Conservation (phyloP, 257 asterid genomes). For the Solanum okadae region DNA sequence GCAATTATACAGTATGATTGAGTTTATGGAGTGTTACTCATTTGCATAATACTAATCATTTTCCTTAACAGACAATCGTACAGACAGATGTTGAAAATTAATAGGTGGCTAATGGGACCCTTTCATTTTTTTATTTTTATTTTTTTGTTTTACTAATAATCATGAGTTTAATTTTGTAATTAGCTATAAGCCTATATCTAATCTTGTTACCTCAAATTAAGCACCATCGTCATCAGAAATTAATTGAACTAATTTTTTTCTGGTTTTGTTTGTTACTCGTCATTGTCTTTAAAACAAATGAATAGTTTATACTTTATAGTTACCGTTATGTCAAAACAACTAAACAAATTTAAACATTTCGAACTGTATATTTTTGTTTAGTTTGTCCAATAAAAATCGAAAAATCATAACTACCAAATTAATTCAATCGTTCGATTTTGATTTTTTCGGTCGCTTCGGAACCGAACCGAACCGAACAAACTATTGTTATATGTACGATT, state of each 20-base stretch:
- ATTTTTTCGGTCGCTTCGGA: not conserved
- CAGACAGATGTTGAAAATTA: not conserved
- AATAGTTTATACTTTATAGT: not conserved
- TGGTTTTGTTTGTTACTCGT: constrained; percentile 1
- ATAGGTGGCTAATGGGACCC: not conserved
- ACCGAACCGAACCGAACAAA: not conserved
- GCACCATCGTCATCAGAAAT: not conserved
- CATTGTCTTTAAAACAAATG: constrained; percentile 7
- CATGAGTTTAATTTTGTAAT: not conserved
- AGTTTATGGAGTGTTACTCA: not conserved
- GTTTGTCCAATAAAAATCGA: not conserved
- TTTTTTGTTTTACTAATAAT: not conserved
- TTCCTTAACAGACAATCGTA: not conserved
- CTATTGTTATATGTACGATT: not conserved
- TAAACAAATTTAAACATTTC: not conserved
- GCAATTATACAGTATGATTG: not conserved
- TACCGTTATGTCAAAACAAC: not conserved
- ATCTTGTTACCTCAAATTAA: constrained; percentile 4
- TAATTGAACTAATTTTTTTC: constrained; percentile 1
- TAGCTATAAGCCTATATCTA: not conserved
- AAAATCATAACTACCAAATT: not conserved
- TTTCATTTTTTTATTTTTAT: not conserved
- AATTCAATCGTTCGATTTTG: not conserved
- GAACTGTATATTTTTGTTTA: not conserved
- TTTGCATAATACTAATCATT: not conserved